Evolutionary conservation across 345 rosid species (phyloP).

Genomic region (Gynandropsis gynandra): DNA sequence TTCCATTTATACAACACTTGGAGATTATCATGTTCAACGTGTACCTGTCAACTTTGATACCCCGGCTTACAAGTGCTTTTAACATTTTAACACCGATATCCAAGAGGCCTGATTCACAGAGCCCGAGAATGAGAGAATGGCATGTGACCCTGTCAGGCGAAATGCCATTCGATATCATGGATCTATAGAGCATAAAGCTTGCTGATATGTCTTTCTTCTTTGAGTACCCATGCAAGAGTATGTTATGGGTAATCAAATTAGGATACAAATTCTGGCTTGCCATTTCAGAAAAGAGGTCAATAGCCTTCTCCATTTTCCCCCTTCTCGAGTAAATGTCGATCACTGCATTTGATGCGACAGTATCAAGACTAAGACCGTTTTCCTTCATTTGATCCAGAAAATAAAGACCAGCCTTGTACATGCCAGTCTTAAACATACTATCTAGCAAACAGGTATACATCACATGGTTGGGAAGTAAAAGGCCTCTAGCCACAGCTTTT

Average conservation of each 20-base stretch:
- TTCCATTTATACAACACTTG: slow-evolving; percentile 44
- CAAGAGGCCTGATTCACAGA: slow-evolving; percentile 51
- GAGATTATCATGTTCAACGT: slow-evolving; percentile 56
- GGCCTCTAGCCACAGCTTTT: slow-evolving; percentile 39
- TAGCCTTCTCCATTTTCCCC: slow-evolving; percentile 46
- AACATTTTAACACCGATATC: slow-evolving; percentile 56
- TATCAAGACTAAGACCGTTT: slow-evolving; percentile 42
- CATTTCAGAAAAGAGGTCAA: slow-evolving; percentile 38
- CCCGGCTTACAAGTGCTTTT: slow-evolving; percentile 47
- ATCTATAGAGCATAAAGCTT: slow-evolving; percentile 41
- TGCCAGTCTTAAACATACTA: slow-evolving; percentile 70
- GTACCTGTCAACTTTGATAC: slow-evolving; percentile 37
- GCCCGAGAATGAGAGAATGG: slow-evolving; percentile 63
- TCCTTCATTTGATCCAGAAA: slow-evolving; percentile 43
- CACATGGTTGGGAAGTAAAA: slow-evolving; percentile 33
- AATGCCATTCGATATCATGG: slow-evolving; percentile 39
- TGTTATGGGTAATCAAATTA: slow-evolving; percentile 62
- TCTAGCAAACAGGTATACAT: slow-evolving; percentile 58
- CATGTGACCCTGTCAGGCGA: slow-evolving; percentile 55
- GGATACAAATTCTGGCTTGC: slow-evolving; percentile 31
- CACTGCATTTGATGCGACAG: slow-evolving; percentile 42
- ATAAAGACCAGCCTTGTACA: slow-evolving; percentile 41
- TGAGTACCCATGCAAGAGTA: slow-evolving; percentile 69
- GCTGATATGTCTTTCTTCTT: slow-evolving; percentile 44
- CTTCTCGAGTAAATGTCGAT: slow-evolving; percentile 54